Conservation (phyloP, 2,329 filamentous ascomycete genomes). For the Fusarium guadeloupense region DNA sequence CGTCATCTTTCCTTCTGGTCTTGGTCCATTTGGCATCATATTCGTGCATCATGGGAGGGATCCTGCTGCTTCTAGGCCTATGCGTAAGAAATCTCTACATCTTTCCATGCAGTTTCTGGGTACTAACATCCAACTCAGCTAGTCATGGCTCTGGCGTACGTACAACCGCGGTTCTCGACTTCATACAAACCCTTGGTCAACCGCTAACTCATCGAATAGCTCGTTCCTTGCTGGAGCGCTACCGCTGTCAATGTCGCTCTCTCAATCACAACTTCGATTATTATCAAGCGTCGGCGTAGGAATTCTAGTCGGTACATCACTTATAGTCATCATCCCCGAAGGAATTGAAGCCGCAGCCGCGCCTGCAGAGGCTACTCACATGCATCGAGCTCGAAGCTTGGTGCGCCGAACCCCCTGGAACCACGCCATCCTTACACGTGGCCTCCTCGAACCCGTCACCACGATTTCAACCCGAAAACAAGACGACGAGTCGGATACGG, state of each 20-base stretch:
- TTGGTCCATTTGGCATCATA: slow-evolving; percentile 22
- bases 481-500: slow-evolving; percentile 12
- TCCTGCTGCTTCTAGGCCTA: slow-evolving; percentile 53
- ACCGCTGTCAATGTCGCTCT: slow-evolving; percentile 87
- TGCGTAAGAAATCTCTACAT: slow-evolving; percentile 48
- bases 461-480: slow-evolving; percentile 14
- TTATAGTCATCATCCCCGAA: slow-evolving; percentile 98
- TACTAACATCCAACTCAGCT: slow-evolving; percentile 50
- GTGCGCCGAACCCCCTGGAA: slow-evolving; percentile 47
- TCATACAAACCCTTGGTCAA: slow-evolving; percentile 25
- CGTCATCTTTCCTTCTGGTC: slow-evolving; percentile 4
- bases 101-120: neutral
- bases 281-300: slow-evolving; percentile 94
- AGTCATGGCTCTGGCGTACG: slow-evolving; percentile 69
- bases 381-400: slow-evolving; percentile 49
- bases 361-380: slow-evolving; percentile 53
- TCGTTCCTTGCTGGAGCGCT: slow-evolving; percentile 94
- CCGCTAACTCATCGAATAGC: slow-evolving; percentile 57
- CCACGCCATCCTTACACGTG: slow-evolving; percentile 39
- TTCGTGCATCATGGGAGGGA: slow-evolving; percentile 52
- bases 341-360: slow-evolving; percentile 90
- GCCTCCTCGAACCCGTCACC: slow-evolving; percentile 38
- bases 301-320: slow-evolving; percentile 90
- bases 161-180: slow-evolving; percentile 30
- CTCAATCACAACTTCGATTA: slow-evolving; percentile 84